phyloP scores from a whole-genome alignment of 2,329 filamentous ascomycete genomes.

The Cryphonectria nitschkei region DNA sequence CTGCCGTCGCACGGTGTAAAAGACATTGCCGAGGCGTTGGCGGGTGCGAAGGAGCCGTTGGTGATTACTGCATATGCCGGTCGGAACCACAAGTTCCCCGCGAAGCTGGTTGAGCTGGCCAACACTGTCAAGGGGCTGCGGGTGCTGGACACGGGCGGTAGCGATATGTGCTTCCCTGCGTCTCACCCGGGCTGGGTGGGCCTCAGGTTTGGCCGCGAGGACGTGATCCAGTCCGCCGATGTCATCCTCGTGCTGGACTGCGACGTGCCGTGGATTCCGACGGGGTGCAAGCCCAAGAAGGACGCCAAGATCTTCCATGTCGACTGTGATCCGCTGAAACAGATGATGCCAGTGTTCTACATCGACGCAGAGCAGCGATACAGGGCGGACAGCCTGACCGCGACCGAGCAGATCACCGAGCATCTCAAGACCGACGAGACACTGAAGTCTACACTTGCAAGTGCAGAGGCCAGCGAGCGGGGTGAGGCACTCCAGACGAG shows the following conservation, averaged over 20 bases:
- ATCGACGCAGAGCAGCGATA: constrained; percentile 68
- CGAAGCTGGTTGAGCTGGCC: constrained; percentile 67
- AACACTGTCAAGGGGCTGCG: constrained; percentile 69
- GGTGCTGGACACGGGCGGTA: constrained; percentile 76
- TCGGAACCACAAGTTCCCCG: constrained; percentile 66
- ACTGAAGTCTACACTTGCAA: constrained; percentile 46
- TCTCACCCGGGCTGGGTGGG: constrained; percentile 71
- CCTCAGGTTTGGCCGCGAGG: constrained; percentile 73
- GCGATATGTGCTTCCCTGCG: constrained; percentile 80
- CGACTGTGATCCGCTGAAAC: constrained; percentile 68
- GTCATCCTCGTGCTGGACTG: constrained; percentile 85
- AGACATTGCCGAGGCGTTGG: constrained; percentile 65
- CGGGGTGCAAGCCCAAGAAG: constrained; percentile 61
- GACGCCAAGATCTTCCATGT: constrained; percentile 64
- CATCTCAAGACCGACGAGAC: constrained; percentile 56
- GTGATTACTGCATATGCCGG: constrained; percentile 74
- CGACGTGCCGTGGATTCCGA: constrained; percentile 93
- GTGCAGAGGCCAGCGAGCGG: constrained; percentile 44
- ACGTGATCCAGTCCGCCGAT: constrained; percentile 75
- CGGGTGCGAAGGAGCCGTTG: constrained; percentile 66
- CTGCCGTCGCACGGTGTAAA: constrained; percentile 56
- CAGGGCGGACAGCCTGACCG: constrained; percentile 65
- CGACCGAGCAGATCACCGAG: constrained; percentile 70
- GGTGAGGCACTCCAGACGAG: constrained; percentile 59
- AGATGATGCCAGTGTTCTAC: constrained; percentile 76